Base-by-base conservation (phyloP, 306 rosid species). In the Luffa aegyptiaca region DNA sequence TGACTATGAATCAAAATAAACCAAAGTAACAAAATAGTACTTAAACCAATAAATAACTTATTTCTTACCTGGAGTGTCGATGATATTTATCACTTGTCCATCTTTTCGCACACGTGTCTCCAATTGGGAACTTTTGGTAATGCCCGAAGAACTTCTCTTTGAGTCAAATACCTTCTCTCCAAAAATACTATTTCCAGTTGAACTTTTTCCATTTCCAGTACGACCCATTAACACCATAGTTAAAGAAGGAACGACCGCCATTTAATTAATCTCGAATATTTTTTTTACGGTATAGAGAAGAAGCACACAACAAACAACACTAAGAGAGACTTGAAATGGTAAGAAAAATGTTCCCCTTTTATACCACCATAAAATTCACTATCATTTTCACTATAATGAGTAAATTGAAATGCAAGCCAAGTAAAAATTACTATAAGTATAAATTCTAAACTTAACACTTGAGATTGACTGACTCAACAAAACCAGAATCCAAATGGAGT, bases 201-300 rank as follows among this genome's bases (percentile, higher is more conserved):
- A 93, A 84, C 98, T 92, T 87, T 93, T 94, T 3, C 98, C 98
- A 68, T 92, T 90, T 17, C 98, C 98, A 3, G 61, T 56, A 56
- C 61, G 61, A 56, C 61, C 61, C 61, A 56, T 20, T 58, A 58
- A 10, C 14, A 21, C 5, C 13, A 21, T 3, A 3, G 64, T 21
- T 21, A 58, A 4, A 1, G 61, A 2, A n/a, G 1, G 1, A 57
- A 57, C 3, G 0, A 0, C 3, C 1, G 9, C 59, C 59, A 55
- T 55, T 52, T 55, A 55, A 5, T 55, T 55, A 55, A 51, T 13
- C 3, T 13, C 4, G 14, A n/a, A n/a, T n/a, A n/a, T n/a, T n/a
- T n/a, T n/a, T n/a, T n/a, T n/a, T n/a, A n/a, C n/a, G n/a, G n/a
- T n/a, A n/a, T n/a, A n/a, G n/a, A n/a, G n/a, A n/a, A n/a, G n/a